Conservation (phyloP, 495 filamentous ascomycete genomes). For the Staphylotrichum longicolle region DNA sequence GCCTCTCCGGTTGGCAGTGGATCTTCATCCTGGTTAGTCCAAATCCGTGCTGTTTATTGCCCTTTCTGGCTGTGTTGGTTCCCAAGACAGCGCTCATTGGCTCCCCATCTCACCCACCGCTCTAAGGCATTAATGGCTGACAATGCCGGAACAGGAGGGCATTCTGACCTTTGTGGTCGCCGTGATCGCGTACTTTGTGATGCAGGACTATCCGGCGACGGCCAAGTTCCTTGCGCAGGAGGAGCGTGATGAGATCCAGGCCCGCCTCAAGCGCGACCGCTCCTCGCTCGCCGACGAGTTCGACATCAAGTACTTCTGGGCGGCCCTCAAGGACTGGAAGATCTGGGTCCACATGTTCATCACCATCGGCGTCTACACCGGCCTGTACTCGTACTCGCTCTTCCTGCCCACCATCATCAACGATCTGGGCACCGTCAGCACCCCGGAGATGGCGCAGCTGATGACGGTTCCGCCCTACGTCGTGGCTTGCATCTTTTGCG, state of each 20-base stretch:
- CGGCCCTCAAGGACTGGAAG: slow-evolving; percentile 74
- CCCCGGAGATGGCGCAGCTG: slow-evolving; percentile 55
- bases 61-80: no score
- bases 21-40: slow-evolving; percentile 57
- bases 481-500: slow-evolving; percentile 51
- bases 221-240: slow-evolving; percentile 66
- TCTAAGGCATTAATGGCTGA: no score
- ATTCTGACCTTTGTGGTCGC: slow-evolving; percentile 63
- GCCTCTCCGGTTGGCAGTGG: slow-evolving; percentile 69
- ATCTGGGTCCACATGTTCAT: slow-evolving; percentile 59
- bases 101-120: no score
- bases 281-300: slow-evolving; percentile 77
- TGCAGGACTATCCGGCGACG: slow-evolving; percentile 74
- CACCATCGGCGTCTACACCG: slow-evolving; percentile 52
- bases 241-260: slow-evolving; percentile 66
- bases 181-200: slow-evolving; percentile 63
- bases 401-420: slow-evolving; percentile 67
- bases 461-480: slow-evolving; percentile 60
- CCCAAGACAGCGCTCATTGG: no score
- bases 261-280: slow-evolving; percentile 64
- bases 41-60: no score
- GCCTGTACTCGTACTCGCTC: slow-evolving; percentile 65
- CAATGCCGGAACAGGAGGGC: slow-evolving; percentile 48
- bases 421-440: slow-evolving; percentile 51
- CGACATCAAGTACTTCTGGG: slow-evolving; percentile 69